Evolutionary conservation across 257 asterid genomes (phyloP), one percentile per base, ranked within the genome.

Genomic region (Scutellaria minor): DNA sequence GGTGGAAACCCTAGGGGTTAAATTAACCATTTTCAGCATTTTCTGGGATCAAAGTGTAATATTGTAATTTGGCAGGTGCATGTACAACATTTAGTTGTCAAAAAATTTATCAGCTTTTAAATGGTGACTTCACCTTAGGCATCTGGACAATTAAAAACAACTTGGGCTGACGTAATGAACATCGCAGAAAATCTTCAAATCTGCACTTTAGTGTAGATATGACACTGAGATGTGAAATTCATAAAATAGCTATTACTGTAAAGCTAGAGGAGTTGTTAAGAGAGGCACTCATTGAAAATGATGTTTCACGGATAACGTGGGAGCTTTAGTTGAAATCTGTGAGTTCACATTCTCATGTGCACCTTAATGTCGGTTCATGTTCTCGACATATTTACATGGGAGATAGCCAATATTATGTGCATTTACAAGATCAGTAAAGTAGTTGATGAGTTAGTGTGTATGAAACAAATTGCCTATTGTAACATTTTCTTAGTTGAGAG

Each of bases 111-210:
- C 54, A 63, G 73, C 52, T 76, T 11, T 45, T 70, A 48, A 54
- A 77, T 41, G 45, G 44, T 48, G 64, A 10, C 64, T 77, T 77
- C 62, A 64, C 48, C 45, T 31, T 14, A 56, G 51, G 53, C 42
- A 58, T 72, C 44, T 50, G 70, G 58, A 72, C 44, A 47, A 8
- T 64, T 9, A 56, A 31, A 69, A 53, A 37, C 37, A 12, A 60
- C 52, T 31, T 70, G 52, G 18, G 24, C 31, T 6, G 40, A 53
- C 12, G 5, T 60, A 15, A 40, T 9, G 50, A 12, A 9, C 24
- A 69, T 35, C 35, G 50, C 51, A 40, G 14, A 22, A 40, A 72
- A 48, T 50, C 22, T 51, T 61, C 52, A 62, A 42, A 22, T 27
- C 35, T 27, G 35, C 35, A 27, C 35, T 27, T 2, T 62, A 35